Evolutionary conservation across 2,329 filamentous ascomycete genomes (phyloP).

Genomic region (Arachnopeziza araneosa): DNA sequence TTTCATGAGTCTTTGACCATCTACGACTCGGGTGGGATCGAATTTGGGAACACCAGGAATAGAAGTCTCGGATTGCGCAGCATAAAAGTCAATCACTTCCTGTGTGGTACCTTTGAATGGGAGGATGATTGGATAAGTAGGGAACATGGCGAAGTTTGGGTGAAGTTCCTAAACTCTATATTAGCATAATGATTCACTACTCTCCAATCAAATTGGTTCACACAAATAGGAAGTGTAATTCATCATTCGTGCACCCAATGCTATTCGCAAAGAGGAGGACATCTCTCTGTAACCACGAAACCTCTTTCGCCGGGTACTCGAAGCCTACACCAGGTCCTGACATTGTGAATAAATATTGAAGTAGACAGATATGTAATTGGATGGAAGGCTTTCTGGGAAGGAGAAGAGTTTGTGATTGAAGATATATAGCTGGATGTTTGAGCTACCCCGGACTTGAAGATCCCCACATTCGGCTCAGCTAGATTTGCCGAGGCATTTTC

Average conservation of each 20-base stretch:
- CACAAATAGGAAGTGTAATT: conserved; percentile 91
- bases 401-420: not conserved
- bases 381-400: not conserved
- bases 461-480: not conserved
- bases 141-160: conserved; percentile 80
- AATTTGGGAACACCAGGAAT: conserved; percentile 64
- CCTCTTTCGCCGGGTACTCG: conserved; percentile 69
- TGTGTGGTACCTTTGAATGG: conserved; percentile 62
- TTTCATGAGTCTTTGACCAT: conserved; percentile 60
- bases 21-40: conserved; percentile 56
- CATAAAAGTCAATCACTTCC: conserved; percentile 68
- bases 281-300: conserved; percentile 85
- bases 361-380: not conserved
- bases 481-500: not conserved
- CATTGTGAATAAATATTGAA: not conserved
- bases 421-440: not conserved
- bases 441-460: not conserved
- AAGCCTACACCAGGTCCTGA: conserved; percentile 57
- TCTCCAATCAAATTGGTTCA: conserved; percentile 21
- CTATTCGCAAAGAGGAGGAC: conserved; percentile 83
- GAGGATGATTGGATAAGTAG: conserved; percentile 46
- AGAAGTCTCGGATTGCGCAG: conserved; percentile 43
- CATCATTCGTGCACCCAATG: conserved; percentile 75
- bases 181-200: conserved; percentile 2
- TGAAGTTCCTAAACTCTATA: conserved; percentile 65